phyloP scores from a whole-genome alignment of 78 protist species.

The Dictyostelium brefeldianum region DNA sequence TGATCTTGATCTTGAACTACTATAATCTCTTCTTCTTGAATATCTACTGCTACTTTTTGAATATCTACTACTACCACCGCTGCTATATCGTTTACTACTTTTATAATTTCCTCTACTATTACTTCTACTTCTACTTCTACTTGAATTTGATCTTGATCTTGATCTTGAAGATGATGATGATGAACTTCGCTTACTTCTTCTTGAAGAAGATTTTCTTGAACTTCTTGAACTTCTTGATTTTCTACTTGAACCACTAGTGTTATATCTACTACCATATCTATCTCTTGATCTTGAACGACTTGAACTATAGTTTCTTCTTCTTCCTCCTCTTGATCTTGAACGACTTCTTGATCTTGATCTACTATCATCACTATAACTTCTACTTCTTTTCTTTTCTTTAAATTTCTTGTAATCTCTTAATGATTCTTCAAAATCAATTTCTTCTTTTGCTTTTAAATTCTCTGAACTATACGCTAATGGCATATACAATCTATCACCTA shows the following conservation, averaged over 20 bases:
- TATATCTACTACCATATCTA: slow-evolving; percentile 14
- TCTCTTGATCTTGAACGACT: slow-evolving; percentile 47
- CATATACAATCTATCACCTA: slow-evolving; percentile 65
- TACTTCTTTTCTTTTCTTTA: slow-evolving; percentile 46
- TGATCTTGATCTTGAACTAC: slow-evolving; percentile 23
- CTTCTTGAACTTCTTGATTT: not conserved
- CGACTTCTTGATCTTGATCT: slow-evolving; percentile 12
- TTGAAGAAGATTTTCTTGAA: not conserved
- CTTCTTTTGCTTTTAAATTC: not conserved
- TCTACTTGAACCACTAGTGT: slow-evolving; percentile 2
- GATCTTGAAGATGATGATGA: not conserved
- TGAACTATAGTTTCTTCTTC: slow-evolving; percentile 32
- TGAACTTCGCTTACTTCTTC: not conserved
- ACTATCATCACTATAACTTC: slow-evolving; percentile 17
- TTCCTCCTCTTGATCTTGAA: slow-evolving; percentile 48
- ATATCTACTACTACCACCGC: not conserved
- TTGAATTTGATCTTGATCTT: not conserved
- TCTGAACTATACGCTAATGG: slow-evolving; percentile 39
- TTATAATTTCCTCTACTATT: not conserved
- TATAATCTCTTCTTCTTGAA: not conserved
- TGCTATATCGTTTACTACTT: not conserved
- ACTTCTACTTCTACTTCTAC: not conserved
- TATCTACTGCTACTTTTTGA: not conserved
- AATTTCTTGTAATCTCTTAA: slow-evolving; percentile 54
- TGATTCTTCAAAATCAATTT: slow-evolving; percentile 35